These are phyloP conservation scores for Solanum chilense DNA, from an alignment of 257 asterid species.

Conservation along the genomic window DNA sequence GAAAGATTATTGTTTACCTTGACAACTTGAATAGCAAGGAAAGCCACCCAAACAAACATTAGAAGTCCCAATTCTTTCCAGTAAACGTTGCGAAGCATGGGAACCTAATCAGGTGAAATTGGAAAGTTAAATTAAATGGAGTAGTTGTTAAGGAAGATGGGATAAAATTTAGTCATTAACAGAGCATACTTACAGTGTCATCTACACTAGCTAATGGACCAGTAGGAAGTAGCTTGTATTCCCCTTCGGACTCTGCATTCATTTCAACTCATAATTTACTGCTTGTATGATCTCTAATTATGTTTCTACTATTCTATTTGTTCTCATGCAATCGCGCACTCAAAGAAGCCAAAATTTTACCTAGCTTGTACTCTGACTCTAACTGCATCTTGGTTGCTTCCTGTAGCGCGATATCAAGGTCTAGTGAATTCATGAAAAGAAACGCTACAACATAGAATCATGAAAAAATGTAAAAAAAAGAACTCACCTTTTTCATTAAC, in stretches of 20 bases:
- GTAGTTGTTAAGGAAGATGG: not conserved
- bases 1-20: conserved; percentile 7
- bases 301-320: not conserved
- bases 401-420: not conserved
- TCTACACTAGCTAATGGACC: conserved; percentile 9
- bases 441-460: not conserved
- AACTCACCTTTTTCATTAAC: conserved; percentile 12
- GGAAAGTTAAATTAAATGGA: not conserved
- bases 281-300: not conserved
- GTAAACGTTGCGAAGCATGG: conserved; percentile 15
- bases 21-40: conserved; percentile 19
- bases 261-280: not conserved
- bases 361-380: conserved; percentile 14
- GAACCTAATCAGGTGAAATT: not conserved
- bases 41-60: conserved; percentile 24
- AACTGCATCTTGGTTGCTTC: conserved; percentile 7
- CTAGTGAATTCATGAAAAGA: not conserved
- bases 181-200: conserved; percentile 11
- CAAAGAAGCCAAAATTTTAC: not conserved
- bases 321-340: not conserved
- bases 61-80: conserved; percentile 25
- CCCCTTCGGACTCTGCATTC: conserved; percentile 18
- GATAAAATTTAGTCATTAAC: not conserved
- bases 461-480: not conserved
- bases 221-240: conserved; percentile 18